Evolutionary conservation across 257 asterid species (phyloP).

Genomic region (Marsdenia floribunda): DNA sequence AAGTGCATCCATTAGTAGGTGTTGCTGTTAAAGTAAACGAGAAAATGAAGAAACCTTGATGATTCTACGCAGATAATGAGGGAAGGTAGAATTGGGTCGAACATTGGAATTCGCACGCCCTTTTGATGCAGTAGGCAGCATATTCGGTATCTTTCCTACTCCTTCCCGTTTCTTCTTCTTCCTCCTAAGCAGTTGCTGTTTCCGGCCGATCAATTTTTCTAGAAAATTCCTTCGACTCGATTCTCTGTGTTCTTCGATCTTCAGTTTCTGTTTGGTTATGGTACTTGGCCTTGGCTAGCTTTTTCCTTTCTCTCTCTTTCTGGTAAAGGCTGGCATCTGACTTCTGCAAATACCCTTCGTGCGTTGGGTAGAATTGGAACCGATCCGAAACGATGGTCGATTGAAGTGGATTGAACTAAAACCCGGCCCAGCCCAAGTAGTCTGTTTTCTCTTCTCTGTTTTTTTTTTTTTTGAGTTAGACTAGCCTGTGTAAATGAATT

Average conservation of each 20-base stretch:
- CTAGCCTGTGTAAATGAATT: too few species aligned
- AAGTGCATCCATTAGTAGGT: neutral
- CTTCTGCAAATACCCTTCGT: neutral
- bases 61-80: slow-evolving; percentile 87
- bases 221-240: neutral
- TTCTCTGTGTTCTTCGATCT: neutral
- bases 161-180: slow-evolving; percentile 17
- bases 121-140: slow-evolving; percentile 88
- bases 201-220: neutral
- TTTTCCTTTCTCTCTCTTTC: slow-evolving; percentile 1
- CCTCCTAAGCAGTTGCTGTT: slow-evolving; percentile 11
- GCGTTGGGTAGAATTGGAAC: neutral
- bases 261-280: too few species aligned
- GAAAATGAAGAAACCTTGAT: slow-evolving; percentile 55
- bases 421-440: slow-evolving; percentile 2
- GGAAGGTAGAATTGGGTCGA: slow-evolving; percentile 66
- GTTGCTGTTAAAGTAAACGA: neutral
- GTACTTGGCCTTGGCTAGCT: neutral
- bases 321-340: slow-evolving; percentile 6
- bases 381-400: neutral
- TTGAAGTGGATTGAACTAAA: neutral
- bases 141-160: slow-evolving; percentile 30
- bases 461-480: too few species aligned
- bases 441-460: neutral
- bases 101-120: slow-evolving; percentile 58